phyloP scores from a whole-genome alignment of 108 stramenopile genomes.

The Skeletonema potamos region DNA sequence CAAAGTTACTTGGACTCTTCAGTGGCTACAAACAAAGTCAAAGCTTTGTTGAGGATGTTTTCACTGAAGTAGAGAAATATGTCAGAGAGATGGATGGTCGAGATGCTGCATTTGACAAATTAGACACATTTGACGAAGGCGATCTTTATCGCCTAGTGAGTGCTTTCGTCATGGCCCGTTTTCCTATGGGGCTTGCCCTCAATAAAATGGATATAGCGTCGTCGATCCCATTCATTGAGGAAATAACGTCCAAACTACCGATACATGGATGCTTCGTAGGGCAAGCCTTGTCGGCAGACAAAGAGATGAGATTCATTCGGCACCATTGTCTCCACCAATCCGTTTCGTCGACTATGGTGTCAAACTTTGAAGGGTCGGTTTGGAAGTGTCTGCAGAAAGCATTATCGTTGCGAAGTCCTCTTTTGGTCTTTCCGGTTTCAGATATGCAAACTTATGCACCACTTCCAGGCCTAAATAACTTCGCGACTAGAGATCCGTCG shows the following conservation, averaged over 20 bases:
- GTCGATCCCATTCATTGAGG: conserved; percentile 39
- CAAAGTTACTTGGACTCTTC: conserved; percentile 76
- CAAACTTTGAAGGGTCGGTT: conserved; percentile 22
- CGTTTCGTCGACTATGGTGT: neutral
- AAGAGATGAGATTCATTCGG: conserved; percentile 78
- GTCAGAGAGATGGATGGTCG: conserved; percentile 51
- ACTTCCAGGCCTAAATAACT: conserved; percentile 56
- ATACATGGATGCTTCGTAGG: conserved; percentile 79
- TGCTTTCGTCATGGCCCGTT: conserved; percentile 78
- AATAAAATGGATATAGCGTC: conserved; percentile 84
- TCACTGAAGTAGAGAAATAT: conserved; percentile 63
- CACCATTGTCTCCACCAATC: conserved; percentile 29
- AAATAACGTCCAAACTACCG: conserved; percentile 59
- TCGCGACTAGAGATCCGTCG: conserved; percentile 55
- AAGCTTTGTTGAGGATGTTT: conserved; percentile 50
- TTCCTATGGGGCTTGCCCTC: conserved; percentile 87
- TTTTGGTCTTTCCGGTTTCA: conserved; percentile 78
- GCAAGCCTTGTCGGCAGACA: conserved; percentile 60
- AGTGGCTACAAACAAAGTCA: conserved; percentile 85
- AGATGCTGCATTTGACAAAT: conserved; percentile 53
- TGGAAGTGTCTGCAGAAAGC: conserved; percentile 79
- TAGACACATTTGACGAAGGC: conserved; percentile 69
- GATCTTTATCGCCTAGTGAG: conserved; percentile 83
- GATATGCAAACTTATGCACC: conserved; percentile 71
- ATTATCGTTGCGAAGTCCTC: conserved; percentile 57